Evolutionary conservation across 192 early-diverging fungal species (phyloP).

Genomic region (Phlyctochytrium arcticum): DNA sequence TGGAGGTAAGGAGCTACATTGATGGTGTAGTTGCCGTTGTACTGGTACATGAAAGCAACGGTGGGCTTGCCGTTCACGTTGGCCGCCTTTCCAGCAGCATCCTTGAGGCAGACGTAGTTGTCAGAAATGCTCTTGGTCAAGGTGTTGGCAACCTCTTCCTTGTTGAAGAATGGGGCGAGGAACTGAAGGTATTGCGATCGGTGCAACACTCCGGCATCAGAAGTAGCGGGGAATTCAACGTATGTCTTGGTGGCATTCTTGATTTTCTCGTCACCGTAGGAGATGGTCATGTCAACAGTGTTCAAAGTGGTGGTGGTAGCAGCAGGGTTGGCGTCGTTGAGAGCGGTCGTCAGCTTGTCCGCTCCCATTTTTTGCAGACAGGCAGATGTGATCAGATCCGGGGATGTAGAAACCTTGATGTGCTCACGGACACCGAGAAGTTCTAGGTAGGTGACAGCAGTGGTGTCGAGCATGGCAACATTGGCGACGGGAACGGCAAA

Average conservation of each 20-base stretch:
- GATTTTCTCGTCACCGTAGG: neutral
- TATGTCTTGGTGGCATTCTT: neutral
- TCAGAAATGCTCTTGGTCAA: neutral
- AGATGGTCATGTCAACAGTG: neutral
- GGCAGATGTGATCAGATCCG: constrained; percentile 31
- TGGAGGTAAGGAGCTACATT: neutral
- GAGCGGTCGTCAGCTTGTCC: neutral
- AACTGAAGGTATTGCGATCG: constrained; percentile 11
- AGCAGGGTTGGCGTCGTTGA: neutral
- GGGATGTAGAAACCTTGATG: constrained; percentile 25
- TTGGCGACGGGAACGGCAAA: constrained; percentile 35
- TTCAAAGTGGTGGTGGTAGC: neutral
- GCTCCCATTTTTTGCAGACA: constrained; percentile 28
- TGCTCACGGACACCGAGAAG: constrained; percentile 22
- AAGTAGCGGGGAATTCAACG: neutral
- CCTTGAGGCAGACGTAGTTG: constrained; percentile 9
- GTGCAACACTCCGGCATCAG: neutral
- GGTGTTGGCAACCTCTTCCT: neutral
- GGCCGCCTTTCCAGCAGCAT: neutral
- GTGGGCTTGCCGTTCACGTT: neutral
- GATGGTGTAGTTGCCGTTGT: neutral
- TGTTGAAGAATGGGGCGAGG: constrained; percentile 14
- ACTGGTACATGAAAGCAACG: neutral
- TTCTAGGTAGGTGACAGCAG: constrained; percentile 38
- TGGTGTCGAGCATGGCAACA: constrained; percentile 34